Conservation (phyloP, 306 rosid species). For the Vicia sativa region DNA sequence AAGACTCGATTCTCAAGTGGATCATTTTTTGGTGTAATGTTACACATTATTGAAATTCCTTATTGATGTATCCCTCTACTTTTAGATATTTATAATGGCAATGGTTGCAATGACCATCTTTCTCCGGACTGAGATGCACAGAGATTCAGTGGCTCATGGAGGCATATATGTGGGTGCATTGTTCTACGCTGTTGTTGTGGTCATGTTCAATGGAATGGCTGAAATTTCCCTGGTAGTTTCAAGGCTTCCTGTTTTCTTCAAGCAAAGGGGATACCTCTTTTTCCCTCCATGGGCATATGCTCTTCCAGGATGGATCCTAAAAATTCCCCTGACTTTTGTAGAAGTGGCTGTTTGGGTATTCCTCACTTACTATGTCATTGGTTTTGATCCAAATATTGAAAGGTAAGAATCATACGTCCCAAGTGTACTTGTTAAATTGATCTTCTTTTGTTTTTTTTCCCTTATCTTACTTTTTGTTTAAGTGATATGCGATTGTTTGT, state of each 20-base stretch:
- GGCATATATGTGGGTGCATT: slow-evolving; percentile 57
- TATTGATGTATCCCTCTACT: neutral
- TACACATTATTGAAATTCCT: neutral
- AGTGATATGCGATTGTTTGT: no score
- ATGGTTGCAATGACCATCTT: slow-evolving; percentile 58
- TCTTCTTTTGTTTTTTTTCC: no score
- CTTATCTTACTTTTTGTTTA: no score
- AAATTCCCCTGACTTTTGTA: slow-evolving; percentile 52
- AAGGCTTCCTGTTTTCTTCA: slow-evolving; percentile 65
- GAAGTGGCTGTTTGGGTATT: slow-evolving; percentile 64
- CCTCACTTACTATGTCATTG: slow-evolving; percentile 66
- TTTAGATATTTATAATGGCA: slow-evolving; percentile 48
- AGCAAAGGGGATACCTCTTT: slow-evolving; percentile 64
- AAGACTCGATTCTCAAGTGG: no score
- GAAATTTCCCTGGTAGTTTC: slow-evolving; percentile 59
- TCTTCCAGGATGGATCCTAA: slow-evolving; percentile 64
- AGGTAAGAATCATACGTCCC: slow-evolving; percentile 35
- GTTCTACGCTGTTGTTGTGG: slow-evolving; percentile 46
- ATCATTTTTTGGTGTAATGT: neutral
- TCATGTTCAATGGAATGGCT: slow-evolving; percentile 61
- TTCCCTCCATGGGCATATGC: slow-evolving; percentile 67
- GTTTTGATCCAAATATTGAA: slow-evolving; percentile 61
- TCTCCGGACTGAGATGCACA: slow-evolving; percentile 62
- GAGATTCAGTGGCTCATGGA: slow-evolving; percentile 53
- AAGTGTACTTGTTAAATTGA: no score